A percentile compares a stretch with the other conserved stretches of the same genome.
These are phyloP conservation scores for Pueraria montana DNA, from an alignment of 306 rosid genomes.

Conservation along the genomic window DNA sequence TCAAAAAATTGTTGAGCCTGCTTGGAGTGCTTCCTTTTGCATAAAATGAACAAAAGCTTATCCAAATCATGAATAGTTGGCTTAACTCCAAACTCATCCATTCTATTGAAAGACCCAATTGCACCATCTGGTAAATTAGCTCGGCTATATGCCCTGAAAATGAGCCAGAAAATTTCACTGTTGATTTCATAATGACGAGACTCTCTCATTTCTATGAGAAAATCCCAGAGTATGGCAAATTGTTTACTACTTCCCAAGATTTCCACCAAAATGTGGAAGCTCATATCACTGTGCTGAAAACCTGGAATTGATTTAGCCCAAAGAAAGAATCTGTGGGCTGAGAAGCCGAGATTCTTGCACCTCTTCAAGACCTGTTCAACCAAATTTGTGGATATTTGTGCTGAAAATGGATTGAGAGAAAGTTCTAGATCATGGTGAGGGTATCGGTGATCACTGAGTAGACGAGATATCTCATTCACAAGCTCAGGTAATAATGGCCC, in stretches of 20 bases:
- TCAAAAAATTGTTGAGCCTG: slow-evolving; percentile 81
- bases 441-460: slow-evolving; percentile 81
- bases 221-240: slow-evolving; percentile 89
- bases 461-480: slow-evolving; percentile 85
- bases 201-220: slow-evolving; percentile 75
- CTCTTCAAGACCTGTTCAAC: slow-evolving; percentile 90
- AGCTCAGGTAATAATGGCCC: slow-evolving; percentile 55
- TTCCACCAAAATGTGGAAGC: slow-evolving; percentile 78
- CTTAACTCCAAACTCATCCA: slow-evolving; percentile 80
- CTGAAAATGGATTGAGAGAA: slow-evolving; percentile 65
- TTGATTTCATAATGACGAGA: slow-evolving; percentile 58
- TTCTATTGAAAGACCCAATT: slow-evolving; percentile 74
- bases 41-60: slow-evolving; percentile 68
- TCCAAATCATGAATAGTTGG: slow-evolving; percentile 74
- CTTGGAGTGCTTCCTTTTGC: slow-evolving; percentile 76
- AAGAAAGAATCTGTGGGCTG: slow-evolving; percentile 91
- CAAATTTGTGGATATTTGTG: slow-evolving; percentile 68
- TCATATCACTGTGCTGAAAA: slow-evolving; percentile 71
- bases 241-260: slow-evolving; percentile 80
- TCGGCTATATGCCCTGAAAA: slow-evolving; percentile 74
- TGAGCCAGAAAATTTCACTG: slow-evolving; percentile 74
- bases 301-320: slow-evolving; percentile 84
- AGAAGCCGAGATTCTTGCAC: slow-evolving; percentile 78
- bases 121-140: slow-evolving; percentile 86
- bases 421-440: slow-evolving; percentile 82